A percentile compares a stretch with the other conserved stretches of the same genome.
Evolutionary conservation across 768 basidiomycete genomes (phyloP).

Genomic region (Boletus tomentosulus): DNA sequence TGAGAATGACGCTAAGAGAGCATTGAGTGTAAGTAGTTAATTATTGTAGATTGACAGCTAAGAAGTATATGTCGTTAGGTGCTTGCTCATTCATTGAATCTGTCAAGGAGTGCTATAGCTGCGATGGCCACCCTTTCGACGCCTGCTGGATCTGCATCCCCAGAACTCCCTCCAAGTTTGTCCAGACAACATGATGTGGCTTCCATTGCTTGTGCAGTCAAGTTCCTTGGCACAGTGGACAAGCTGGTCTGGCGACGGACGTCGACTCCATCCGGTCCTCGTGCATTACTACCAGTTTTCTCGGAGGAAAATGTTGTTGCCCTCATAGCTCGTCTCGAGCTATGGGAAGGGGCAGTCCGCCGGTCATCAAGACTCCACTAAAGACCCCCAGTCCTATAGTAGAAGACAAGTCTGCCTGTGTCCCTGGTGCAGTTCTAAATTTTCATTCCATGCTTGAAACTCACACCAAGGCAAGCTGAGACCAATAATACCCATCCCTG

Average conservation of each 20-base stretch:
- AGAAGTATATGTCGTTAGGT: constrained; percentile 4
- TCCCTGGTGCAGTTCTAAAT: too few species aligned
- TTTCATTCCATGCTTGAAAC: background rate
- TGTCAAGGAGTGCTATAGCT: constrained; percentile 2
- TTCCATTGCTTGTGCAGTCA: constrained; percentile 21
- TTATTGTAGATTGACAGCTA: background rate
- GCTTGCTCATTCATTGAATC: constrained; percentile 10
- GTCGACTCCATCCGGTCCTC: constrained; percentile 5
- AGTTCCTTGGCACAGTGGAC: constrained; percentile 25
- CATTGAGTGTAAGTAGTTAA: constrained; percentile 16
- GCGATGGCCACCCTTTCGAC: background rate
- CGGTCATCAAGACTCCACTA: constrained; percentile 13
- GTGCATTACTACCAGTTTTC: constrained; percentile 12
- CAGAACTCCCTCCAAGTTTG: background rate
- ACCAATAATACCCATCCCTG: background rate
- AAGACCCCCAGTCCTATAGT: background rate
- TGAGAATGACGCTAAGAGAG: constrained; percentile 20
- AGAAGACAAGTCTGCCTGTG: background rate
- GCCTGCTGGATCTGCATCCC: background rate
- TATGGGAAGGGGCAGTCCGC: constrained; percentile 28
- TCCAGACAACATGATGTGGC: constrained; percentile 13
- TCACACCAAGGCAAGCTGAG: background rate
- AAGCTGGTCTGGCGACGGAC: constrained; percentile 28
- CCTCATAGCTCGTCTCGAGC: constrained; percentile 22
- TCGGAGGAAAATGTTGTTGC: constrained; percentile 25